Base-by-base conservation (phyloP, 768 basidiomycete species). In the Wakefieldia striispora region DNA sequence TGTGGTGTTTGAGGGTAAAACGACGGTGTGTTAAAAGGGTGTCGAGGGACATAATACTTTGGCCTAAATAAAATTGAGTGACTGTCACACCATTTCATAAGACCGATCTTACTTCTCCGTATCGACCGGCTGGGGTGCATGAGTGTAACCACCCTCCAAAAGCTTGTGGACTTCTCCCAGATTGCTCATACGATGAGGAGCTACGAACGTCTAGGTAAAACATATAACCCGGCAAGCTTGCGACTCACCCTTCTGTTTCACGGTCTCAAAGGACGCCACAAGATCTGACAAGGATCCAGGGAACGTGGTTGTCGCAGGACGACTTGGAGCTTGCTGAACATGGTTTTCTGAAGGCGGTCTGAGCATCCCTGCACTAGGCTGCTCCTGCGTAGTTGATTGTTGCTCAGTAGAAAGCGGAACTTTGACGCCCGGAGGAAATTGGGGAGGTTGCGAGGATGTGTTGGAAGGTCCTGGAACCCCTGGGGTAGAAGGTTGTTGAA, bases 1-100 rank as follows among this genome's bases (percentile, higher is more conserved):
- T 86, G 82, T 26, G 92, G 92, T 47, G 83, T 69, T 69, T 98
- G 97, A 34, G 97, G 94, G 69, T 99, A 99, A 69, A 95, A 97
- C 12, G 82, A 70, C 14, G 97, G 87, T n/a, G 95, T 92, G 62
- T 79, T 84, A 74, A 82, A 91, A 11, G 95, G 91, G 70, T 93
- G 94, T 55, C 88, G 82, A 13, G 97, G 95, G 21, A 93, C 86
- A 64, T 98, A 98, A 69, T 98, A 97, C 62, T 95, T 91, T 20
- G 97, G 94, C 75, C 95, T 97, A 58, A 29, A 45, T n/a, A 49
- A 44, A 26, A 27, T 46, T 58, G 35, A 54, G 57, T 43, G 34
- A 49, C 24, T 17, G n/a, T 34, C 13, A 38, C 51, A 19, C 17
- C 31, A 20, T 42, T 14, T 3, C 27, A 45, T 12, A 11, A n/a